A percentile compares a stretch with the other conserved stretches of the same genome.
phyloP scores from a whole-genome alignment of 1,284 basidiomycete species.

The Serendipita sp. region DNA sequence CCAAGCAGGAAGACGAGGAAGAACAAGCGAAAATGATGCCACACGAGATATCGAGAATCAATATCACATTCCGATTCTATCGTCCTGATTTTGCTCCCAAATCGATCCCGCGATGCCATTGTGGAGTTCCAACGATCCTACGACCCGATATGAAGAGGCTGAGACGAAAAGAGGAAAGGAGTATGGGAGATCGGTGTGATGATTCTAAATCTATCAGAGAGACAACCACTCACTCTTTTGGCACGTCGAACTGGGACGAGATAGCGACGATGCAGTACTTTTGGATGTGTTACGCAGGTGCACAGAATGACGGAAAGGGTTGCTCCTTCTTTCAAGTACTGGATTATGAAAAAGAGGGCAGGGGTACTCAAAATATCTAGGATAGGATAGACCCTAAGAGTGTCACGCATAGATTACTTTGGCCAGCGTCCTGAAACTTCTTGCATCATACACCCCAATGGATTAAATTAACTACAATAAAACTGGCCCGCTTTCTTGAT shows the following conservation, averaged over 20 bases:
- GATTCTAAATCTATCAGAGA: background rate
- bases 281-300: constrained; percentile 77
- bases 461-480: too few relatives aligned
- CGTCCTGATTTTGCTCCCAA: constrained; percentile 69
- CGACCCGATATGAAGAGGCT: constrained; percentile 65
- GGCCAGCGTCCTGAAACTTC: too few relatives aligned
- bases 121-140: constrained; percentile 62
- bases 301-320: constrained; percentile 71
- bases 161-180: constrained; percentile 19
- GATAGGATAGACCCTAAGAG: constrained; percentile 6
- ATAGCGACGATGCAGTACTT: constrained; percentile 37
- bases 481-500: too few relatives aligned
- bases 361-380: constrained; percentile 30
- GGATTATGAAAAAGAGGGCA: constrained; percentile 59
- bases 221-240: constrained; percentile 8
- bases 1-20: constrained; percentile 18
- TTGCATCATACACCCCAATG: too few relatives aligned
- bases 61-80: constrained; percentile 82
- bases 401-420: too few relatives aligned
- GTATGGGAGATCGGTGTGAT: background rate
- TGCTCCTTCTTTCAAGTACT: constrained; percentile 72
- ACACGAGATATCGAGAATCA: constrained; percentile 61
- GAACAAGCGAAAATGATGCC: background rate
- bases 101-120: constrained; percentile 60
- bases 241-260: constrained; percentile 13